Conservation (phyloP, 2,329 filamentous ascomycete species). For the Botrytis medusae region DNA sequence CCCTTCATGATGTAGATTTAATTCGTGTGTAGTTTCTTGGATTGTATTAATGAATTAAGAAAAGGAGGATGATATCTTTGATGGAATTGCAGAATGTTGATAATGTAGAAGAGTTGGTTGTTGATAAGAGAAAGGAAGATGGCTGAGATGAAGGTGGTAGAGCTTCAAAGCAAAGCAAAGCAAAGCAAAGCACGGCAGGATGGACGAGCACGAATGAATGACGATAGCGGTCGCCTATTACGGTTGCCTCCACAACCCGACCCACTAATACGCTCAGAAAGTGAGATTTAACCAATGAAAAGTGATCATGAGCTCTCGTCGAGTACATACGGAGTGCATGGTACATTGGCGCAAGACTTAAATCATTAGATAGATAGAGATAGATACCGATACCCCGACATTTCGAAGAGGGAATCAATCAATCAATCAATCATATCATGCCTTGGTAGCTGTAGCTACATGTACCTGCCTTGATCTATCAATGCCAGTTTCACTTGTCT, state of each 20-base stretch:
- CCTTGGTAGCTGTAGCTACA: neutral
- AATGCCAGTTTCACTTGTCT: neutral
- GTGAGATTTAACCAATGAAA: neutral
- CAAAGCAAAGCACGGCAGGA: neutral
- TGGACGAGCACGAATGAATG: conserved; percentile 17
- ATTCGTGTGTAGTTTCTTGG: conserved; percentile 24
- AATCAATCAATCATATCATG: neutral
- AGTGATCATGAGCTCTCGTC: neutral
- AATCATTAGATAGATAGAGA: neutral
- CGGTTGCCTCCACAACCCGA: conserved; percentile 13
- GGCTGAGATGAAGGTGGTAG: conserved; percentile 3
- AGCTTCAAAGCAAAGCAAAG: neutral
- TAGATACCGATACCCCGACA: conserved; percentile 14
- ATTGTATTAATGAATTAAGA: conserved; percentile 14
- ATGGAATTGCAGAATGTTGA: conserved; percentile 30
- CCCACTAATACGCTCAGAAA: conserved; percentile 3
- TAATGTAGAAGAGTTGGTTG: conserved; percentile 28
- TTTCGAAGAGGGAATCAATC: neutral
- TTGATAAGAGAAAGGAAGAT: conserved; percentile 21
- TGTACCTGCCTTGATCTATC: neutral
- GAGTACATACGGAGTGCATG: neutral
- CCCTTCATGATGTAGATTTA: conserved; percentile 70
- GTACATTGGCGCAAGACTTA: neutral
- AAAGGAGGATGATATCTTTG: conserved; percentile 17
- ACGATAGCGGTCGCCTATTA: conserved; percentile 19